Evolutionary conservation across 2,329 filamentous ascomycete genomes (phyloP), one percentile per base, ranked within the genome.

Genomic region (Proliferodiscus dingleyae): DNA sequence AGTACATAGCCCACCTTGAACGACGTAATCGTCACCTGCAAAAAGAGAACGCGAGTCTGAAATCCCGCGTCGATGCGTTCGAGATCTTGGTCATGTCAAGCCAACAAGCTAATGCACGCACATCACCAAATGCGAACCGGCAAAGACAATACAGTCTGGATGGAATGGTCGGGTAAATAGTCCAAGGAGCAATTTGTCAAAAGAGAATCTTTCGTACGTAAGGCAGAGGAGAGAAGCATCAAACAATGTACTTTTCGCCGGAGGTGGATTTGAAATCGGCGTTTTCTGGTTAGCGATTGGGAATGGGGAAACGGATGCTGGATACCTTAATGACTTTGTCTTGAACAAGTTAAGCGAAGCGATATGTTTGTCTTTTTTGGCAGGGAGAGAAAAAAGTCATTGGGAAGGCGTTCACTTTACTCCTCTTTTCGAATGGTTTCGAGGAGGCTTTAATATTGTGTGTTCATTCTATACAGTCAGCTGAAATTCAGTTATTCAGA

Each of bases 1-100:
- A 96, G 64, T 96, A 97, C 60, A 97, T 97, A 54, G 80, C 84
- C 23, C 90, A 97, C 66, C 72, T 97, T 2, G 91, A 96, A 65
- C 93, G 93, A 68, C 81, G 89, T 16, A 95, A 95, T 59, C 85
- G 82, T 55, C 81, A 85, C 3, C 72, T 96, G 9, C 71, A 82
- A 32, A 88, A 95, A 38, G 90, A 97, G 63, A 90, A 95, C 61
- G 75, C 72, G 22, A 77, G 77, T 3, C 77, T 95, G 68, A 89
- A 90, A 65, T 78, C 81, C 23, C 79, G 88, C 24, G 78, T 96
- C 30, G 81, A 85, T n/a, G 80, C 81, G 0, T 85, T 85, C 47
- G 81, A 85, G 43, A 90, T 93, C 63, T 74, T 94, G 16, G 87
- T 94, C 61, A 87, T 83, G 73, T 74, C 79, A 24, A 41, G 52